A percentile compares a stretch with the other conserved stretches of the same genome.
Evolutionary conservation across 2,329 filamentous ascomycete species (phyloP).

Genomic region (Talaromyces pinophilus): DNA sequence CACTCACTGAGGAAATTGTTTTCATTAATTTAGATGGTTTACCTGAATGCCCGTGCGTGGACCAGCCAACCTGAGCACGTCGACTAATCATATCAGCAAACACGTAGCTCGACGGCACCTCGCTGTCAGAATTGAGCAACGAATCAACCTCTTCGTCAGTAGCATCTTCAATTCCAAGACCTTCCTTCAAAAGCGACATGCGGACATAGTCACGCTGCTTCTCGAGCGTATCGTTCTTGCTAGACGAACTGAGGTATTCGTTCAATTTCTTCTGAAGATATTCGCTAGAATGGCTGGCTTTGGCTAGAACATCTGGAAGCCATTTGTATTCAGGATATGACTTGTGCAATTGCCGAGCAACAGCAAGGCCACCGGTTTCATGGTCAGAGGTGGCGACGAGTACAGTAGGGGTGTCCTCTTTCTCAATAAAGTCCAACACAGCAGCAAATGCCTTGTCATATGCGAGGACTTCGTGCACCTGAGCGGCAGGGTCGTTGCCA

Average conservation of each 20-base stretch:
- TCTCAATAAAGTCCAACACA: conserved; percentile 80
- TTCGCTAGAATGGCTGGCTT: conserved; percentile 74
- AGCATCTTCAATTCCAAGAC: conserved; percentile 76
- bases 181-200: conserved; percentile 64
- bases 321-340: conserved; percentile 71
- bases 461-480: conserved; percentile 89
- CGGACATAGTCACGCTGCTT: conserved; percentile 65
- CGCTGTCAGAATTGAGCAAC: conserved; percentile 60
- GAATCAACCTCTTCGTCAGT: conserved; percentile 68
- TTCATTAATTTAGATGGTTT: conserved; percentile 22
- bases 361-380: conserved; percentile 86
- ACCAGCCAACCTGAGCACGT: conserved; percentile 89
- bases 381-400: conserved; percentile 92
- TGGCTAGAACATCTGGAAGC: conserved; percentile 80
- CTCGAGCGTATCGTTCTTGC: conserved; percentile 44
- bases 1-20: background rate
- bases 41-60: conserved; percentile 82
- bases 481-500: conserved; percentile 77
- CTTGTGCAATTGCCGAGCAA: conserved; percentile 69
- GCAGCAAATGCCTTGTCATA: conserved; percentile 84
- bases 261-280: conserved; percentile 65
- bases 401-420: conserved; percentile 70
- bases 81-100: conserved; percentile 86
- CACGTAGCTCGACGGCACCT: conserved; percentile 57
- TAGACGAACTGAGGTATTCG: conserved; percentile 55